Evolutionary conservation across 257 asterid species (phyloP), one percentile per base, ranked within the genome.

Genomic region (Nicotiana tomentosiformis): DNA sequence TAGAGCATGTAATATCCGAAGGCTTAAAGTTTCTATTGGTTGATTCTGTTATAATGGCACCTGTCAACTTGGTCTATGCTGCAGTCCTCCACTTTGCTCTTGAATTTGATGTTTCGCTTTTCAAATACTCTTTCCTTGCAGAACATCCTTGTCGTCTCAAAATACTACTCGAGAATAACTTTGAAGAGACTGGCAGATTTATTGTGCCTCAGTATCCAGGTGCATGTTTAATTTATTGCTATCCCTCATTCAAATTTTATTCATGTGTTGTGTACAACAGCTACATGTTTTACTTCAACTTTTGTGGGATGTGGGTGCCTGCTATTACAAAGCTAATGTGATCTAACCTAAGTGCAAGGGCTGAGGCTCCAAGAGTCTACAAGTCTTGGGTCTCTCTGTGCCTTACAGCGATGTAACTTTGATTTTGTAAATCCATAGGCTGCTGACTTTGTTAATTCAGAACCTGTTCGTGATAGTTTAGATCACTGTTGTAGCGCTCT

Each of bases 91-190:
- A 53, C 68, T 66, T 78, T 60, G 58, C n/a, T 60, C 61, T n/a
- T 66, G 77, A 57, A n/a, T 64, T 65, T 43, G 35, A 39, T 26
- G 30, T 77, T 46, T 15, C 74, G 58, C 80, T 84, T 30, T 68
- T 58, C 3, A 33, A 82, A n/a, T 78, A 49, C 77, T 66, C 30
- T 85, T 85, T 66, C 83, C 46, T 84, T 90, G 91, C 98, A 96
- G 99, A 96, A 96, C 88, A 94, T 94, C 83, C 95, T 94, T 77
- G 99, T 96, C 78, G 93, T 96, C 82, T 94, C 99, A 62, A 96
- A 91, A 90, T 96, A 96, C 86, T 96, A 96, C 88, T 89, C 99
- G 39, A 90, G 97, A 83, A 84, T 96, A 86, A 94, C 93, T 85
- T 88, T 96, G 93, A 92, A 94, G 90, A 94, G 98, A 86, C 94